These are phyloP conservation scores for Vishniacozyma victoriae DNA, from an alignment of 768 basidiomycete genomes.

Conservation along the genomic window DNA sequence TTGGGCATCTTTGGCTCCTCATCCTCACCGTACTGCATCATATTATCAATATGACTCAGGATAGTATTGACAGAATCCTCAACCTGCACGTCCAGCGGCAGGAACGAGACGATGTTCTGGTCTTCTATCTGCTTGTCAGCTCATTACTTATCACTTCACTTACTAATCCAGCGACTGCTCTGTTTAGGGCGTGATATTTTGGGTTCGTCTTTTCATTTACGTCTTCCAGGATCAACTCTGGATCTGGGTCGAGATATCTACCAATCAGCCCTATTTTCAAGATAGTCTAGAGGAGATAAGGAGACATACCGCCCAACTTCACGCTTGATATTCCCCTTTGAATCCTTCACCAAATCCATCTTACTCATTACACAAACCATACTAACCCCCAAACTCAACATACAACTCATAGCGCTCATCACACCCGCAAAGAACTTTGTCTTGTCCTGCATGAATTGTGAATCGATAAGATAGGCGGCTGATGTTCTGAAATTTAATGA, in stretches of 20 bases:
- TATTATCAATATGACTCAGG: constrained; percentile 92
- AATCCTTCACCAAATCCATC: constrained; percentile 82
- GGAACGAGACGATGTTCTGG: constrained; percentile 93
- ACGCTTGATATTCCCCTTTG: constrained; percentile 54
- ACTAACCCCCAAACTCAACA: constrained; percentile 94
- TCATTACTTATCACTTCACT: constrained; percentile 33
- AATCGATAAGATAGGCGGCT: constrained; percentile 88
- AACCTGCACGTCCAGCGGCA: constrained; percentile 84
- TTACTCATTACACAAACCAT: constrained; percentile 99
- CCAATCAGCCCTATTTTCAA: neutral
- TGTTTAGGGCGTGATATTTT: constrained; percentile 86
- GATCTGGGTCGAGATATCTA: constrained; percentile 93
- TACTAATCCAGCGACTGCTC: constrained; percentile 90
- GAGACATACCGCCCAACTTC: constrained; percentile 71
- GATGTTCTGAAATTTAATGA: constrained; percentile 75
- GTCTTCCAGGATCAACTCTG: constrained; percentile 64
- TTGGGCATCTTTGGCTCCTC: constrained; percentile 91
- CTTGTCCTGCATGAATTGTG: constrained; percentile 98
- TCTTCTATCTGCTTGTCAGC: constrained; percentile 73
- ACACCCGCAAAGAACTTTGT: constrained; percentile 98
- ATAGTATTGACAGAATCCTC: constrained; percentile 85
- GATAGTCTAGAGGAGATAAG: neutral
- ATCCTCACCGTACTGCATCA: constrained; percentile 98
- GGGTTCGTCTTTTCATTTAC: constrained; percentile 56
- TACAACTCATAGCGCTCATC: constrained; percentile 95